Base-by-base conservation (phyloP, 306 rosid genomes). In the Fagus crenata region DNA sequence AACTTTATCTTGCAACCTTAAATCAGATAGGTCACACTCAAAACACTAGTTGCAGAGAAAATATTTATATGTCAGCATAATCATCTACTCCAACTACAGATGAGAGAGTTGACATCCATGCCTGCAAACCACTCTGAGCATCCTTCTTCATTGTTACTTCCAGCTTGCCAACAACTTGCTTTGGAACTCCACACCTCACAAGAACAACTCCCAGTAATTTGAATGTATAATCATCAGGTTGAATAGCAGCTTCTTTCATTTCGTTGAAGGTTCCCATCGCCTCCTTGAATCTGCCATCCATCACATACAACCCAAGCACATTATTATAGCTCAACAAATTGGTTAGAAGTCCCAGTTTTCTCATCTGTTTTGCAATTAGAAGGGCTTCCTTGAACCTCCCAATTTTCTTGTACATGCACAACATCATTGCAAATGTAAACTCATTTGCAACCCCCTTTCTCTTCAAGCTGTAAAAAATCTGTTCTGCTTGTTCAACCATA, bases 381-480 rank as follows among this genome's bases (percentile, higher is more conserved):
- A 82, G 61, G 63, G 93, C 98, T 74, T 86, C 91, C 76, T 80
- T 88, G 35, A 87, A 71, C 81, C 89, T 89, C 71, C 98, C 94
- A 72, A 84, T 76, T 84, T 86, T 90, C 85, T 88, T 93, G 82
- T 90, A 88, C 96, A 93, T 82, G 67, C 96, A 86, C 84, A 93
- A 43, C 96, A 93, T 93, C 98, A 89, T 93, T 75, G 94, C 93
- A 71, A 73, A 88, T 2, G 98, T 88, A 77, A 91, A 93, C 87
- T 93, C 94, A 14, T 90, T 90, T 43, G 96, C 98, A 71, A 65
- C 65, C 58, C 81, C 82, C 59, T 86, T 85, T 61, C 58, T 71
- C 85, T 86, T 88, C 84, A 90, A 74, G 80, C 79, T 84, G 77
- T 86, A 84, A 55, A 93, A 91, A 75, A 93, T 86, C 81, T 85